These are phyloP conservation scores for Vachellia collinsii DNA, from an alignment of 306 rosid species.

Conservation along the genomic window DNA sequence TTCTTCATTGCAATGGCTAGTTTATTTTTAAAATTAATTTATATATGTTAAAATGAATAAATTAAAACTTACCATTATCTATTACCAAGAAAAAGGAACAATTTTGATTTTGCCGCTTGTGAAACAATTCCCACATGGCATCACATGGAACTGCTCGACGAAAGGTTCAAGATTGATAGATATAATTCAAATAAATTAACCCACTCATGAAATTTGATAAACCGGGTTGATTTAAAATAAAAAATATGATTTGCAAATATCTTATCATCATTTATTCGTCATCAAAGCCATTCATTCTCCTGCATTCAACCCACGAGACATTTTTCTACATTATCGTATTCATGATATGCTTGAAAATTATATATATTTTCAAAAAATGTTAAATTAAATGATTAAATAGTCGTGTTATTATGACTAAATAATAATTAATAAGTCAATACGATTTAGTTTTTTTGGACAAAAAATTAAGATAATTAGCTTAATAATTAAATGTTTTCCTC, in stretches of 20 bases:
- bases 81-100: neutral
- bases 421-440: neutral
- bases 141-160: neutral
- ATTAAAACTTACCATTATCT: neutral
- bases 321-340: neutral
- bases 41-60: neutral
- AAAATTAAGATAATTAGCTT: neutral
- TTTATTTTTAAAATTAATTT: neutral
- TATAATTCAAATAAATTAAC: neutral
- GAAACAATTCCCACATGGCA: conserved; percentile 7
- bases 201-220: neutral
- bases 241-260: neutral
- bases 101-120: neutral
- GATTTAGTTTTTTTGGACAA: too few relatives aligned
- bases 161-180: neutral
- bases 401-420: neutral
- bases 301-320: neutral
- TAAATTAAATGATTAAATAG: neutral
- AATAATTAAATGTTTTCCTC: neutral
- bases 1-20: neutral
- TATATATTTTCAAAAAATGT: neutral
- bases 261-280: neutral
- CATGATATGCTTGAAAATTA: neutral
- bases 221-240: neutral
- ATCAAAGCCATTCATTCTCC: neutral